phyloP scores from a whole-genome alignment of 2,329 filamentous ascomycete species.

The Pezicula radicicola region DNA sequence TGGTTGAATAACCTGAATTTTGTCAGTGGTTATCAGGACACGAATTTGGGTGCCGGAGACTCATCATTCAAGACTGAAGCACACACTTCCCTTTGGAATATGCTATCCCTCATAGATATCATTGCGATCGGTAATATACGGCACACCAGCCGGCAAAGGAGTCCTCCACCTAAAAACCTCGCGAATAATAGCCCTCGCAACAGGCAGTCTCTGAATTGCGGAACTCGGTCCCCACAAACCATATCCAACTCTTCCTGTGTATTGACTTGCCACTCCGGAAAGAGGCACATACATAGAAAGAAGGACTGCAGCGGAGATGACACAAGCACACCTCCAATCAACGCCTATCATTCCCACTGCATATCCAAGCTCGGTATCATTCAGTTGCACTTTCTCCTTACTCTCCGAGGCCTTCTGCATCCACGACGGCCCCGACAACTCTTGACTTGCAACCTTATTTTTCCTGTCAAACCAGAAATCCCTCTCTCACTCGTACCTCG shows the following conservation, averaged over 20 bases:
- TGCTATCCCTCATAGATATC: constrained; percentile 36
- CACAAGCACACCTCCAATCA: constrained; percentile 33
- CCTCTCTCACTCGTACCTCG: constrained; percentile 4
- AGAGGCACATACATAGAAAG: constrained; percentile 13
- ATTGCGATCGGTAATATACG: not conserved
- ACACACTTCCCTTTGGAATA: constrained; percentile 29
- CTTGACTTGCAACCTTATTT: too few species aligned
- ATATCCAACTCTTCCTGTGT: constrained; percentile 40
- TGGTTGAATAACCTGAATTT: not conserved
- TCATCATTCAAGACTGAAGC: constrained; percentile 24
- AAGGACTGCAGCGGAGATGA: constrained; percentile 25
- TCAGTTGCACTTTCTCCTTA: not conserved
- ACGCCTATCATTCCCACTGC: constrained; percentile 21
- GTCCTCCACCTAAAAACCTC: constrained; percentile 38
- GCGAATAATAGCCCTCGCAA: constrained; percentile 42
- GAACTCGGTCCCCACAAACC: constrained; percentile 23
- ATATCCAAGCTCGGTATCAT: constrained; percentile 24
- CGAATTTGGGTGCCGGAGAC: constrained; percentile 7
- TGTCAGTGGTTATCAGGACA: not conserved
- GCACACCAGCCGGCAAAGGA: constrained; percentile 6
- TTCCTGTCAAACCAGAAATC: constrained; percentile 10
- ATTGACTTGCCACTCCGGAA: constrained; percentile 2
- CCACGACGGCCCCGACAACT: not conserved
- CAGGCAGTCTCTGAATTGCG: constrained; percentile 30
- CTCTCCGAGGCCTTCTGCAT: constrained; percentile 3